Percentiles rank a stretch among this genome's conserved stretches.
Conservation (phyloP, 2,329 filamentous ascomycete genomes). For the Grosmannia huntii region DNA sequence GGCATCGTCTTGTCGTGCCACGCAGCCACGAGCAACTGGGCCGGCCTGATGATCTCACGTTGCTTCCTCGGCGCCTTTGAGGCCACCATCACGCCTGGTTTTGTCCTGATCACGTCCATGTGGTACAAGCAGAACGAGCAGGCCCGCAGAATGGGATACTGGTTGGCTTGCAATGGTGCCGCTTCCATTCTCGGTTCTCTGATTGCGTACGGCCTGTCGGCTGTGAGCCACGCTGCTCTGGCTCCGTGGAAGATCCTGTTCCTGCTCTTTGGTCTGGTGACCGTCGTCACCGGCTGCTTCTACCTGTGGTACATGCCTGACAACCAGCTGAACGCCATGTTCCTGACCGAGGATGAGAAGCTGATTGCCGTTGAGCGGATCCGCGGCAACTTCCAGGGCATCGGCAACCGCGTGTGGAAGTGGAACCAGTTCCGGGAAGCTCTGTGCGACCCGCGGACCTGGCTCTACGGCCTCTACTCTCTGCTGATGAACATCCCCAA, state of each 20-base stretch:
- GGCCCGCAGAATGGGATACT: conserved; percentile 2
- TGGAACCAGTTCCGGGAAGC: conserved; percentile 32
- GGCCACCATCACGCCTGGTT: conserved; percentile 31
- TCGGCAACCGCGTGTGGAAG: conserved; percentile 36
- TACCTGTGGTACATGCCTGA: conserved; percentile 45
- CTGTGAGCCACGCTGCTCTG: conserved; percentile 29
- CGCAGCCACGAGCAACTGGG: conserved; percentile 42
- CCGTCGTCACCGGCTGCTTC: conserved; percentile 44
- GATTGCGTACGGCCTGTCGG: conserved; percentile 31
- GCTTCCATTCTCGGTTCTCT: conserved; percentile 4
- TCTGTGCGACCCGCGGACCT: conserved; percentile 23
- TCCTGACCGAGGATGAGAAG: conserved; percentile 35
- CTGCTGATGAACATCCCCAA: conserved; percentile 3
- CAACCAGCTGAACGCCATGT: conserved; percentile 39
- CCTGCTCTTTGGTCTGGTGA: conserved; percentile 47
- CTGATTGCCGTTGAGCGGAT: conserved; percentile 41
- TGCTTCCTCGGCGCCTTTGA: conserved; percentile 54
- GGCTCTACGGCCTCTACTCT: neutral
- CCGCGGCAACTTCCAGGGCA: conserved; percentile 42
- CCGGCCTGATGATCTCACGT: conserved; percentile 23
- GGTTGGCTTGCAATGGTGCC: neutral
- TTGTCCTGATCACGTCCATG: conserved; percentile 53
- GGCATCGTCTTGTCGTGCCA: conserved; percentile 21
- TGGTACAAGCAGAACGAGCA: conserved; percentile 52
- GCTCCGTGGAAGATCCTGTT: conserved; percentile 56